Evolutionary conservation across 768 basidiomycete genomes (phyloP).

Genomic region (Sarcodon sp.): DNA sequence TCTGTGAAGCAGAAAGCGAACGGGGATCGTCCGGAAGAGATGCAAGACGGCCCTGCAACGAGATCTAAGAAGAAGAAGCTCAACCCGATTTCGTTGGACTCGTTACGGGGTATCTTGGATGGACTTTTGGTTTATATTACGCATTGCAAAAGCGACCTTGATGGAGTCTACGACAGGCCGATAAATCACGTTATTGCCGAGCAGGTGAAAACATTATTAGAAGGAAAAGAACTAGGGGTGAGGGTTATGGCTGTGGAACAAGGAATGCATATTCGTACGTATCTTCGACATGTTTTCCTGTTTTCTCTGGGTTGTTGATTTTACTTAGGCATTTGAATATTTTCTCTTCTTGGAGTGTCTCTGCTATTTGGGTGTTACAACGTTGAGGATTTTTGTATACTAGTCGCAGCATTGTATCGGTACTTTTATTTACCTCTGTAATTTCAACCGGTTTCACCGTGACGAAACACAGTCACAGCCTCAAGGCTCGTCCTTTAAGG

Average conservation of each 20-base stretch:
- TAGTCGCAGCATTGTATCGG: no score
- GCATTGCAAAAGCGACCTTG: conserved; percentile 75
- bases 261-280: conserved; percentile 74
- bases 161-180: conserved; percentile 31
- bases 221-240: conserved; percentile 50
- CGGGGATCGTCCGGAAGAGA: conserved; percentile 18
- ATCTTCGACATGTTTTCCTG: neutral
- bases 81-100: conserved; percentile 17
- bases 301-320: neutral
- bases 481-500: no score
- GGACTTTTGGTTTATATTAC: conserved; percentile 67
- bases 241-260: conserved; percentile 61
- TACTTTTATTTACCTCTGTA: no score
- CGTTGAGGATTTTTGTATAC: no score
- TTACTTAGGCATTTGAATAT: neutral
- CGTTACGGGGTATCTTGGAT: conserved; percentile 35
- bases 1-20: conserved; percentile 28
- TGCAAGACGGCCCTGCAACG: neutral
- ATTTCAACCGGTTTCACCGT: no score
- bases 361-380: no score
- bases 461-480: no score
- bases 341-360: no score
- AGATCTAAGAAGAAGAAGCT: conserved; percentile 23
- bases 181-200: conserved; percentile 57
- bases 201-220: conserved; percentile 57